Evolutionary conservation across 2,329 filamentous ascomycete species (phyloP).

Genomic region (Dendrostoma leiphaemia): DNA sequence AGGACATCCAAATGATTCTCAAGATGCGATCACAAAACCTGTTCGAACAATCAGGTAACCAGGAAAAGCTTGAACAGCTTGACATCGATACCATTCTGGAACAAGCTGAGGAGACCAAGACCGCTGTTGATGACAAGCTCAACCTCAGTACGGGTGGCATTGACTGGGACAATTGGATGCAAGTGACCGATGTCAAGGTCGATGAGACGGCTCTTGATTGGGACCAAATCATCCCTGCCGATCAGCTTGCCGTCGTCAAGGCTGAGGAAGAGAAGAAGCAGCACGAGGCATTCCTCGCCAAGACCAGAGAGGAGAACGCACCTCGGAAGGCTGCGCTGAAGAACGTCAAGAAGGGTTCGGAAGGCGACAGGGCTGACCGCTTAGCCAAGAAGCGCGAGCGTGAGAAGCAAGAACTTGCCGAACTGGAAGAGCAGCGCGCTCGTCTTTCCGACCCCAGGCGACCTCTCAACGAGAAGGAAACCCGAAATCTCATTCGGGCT

Average conservation of each 20-base stretch:
- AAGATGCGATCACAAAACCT: slow-evolving; percentile 99
- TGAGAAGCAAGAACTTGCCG: slow-evolving; percentile 67
- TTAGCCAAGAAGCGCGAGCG: slow-evolving; percentile 65
- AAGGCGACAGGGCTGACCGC: slow-evolving; percentile 63
- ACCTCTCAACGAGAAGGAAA: slow-evolving; percentile 90
- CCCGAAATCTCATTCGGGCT: slow-evolving; percentile 84
- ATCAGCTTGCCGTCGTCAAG: slow-evolving; percentile 86
- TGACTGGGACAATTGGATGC: slow-evolving; percentile 89
- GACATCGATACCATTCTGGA: slow-evolving; percentile 97
- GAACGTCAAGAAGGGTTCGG: slow-evolving; percentile 46
- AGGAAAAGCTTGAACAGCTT: slow-evolving; percentile 92
- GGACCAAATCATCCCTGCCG: slow-evolving; percentile 97
- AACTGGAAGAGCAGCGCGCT: slow-evolving; percentile 71
- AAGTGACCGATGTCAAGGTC: slow-evolving; percentile 97
- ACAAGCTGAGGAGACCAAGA: slow-evolving; percentile 96
- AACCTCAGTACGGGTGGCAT: slow-evolving; percentile 84
- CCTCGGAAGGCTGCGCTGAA: slow-evolving; percentile 71
- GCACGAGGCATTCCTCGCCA: slow-evolving; percentile 78
- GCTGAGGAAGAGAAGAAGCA: slow-evolving; percentile 82
- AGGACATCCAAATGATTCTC: slow-evolving; percentile 93
- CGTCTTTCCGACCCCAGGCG: slow-evolving; percentile 80
- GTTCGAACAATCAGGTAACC: slow-evolving; percentile 96
- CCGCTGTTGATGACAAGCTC: slow-evolving; percentile 90
- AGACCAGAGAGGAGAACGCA: slow-evolving; percentile 79
- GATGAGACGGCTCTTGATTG: slow-evolving; percentile 78